Conservation (phyloP, 805 yeast genomes). For the Barnettozyma sp. region DNA sequence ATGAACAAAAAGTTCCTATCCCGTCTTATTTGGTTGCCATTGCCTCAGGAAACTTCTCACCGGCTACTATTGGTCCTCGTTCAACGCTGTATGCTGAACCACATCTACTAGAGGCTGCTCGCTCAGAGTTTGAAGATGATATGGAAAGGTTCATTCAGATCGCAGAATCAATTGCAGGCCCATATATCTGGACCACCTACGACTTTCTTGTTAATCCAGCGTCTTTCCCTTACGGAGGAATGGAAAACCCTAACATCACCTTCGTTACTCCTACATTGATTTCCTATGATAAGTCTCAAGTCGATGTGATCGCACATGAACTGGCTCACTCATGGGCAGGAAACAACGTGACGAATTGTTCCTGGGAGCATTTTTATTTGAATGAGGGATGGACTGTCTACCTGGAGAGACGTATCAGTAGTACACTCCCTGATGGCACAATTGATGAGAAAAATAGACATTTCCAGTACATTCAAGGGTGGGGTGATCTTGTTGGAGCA, state of each 20-base stretch:
- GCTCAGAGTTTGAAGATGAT: constrained; percentile 75
- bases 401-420: constrained; percentile 71
- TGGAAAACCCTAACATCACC: constrained; percentile 90
- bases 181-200: constrained; percentile 80
- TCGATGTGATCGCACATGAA: constrained; percentile 89
- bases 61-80: constrained; percentile 75
- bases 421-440: constrained; percentile 35
- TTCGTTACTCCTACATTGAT: constrained; percentile 87
- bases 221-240: constrained; percentile 83
- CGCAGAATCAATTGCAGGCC: constrained; percentile 70
- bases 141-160: constrained; percentile 71
- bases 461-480: constrained; percentile 79
- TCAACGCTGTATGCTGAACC: constrained; percentile 81
- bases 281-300: constrained; percentile 77
- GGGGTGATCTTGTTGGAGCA: constrained; percentile 71
- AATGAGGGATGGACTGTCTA: constrained; percentile 97
- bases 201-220: constrained; percentile 77
- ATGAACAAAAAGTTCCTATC: constrained; percentile 73
- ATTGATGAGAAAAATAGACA: constrained; percentile 74
- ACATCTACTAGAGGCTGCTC: constrained; percentile 53
- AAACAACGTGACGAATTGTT: constrained; percentile 79
- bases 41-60: constrained; percentile 72
- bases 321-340: constrained; percentile 93
- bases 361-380: constrained; percentile 93
- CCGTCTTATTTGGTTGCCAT: constrained; percentile 80